Evolutionary conservation across 306 rosid genomes (phyloP).

Genomic region (Arachis stenosperma): DNA sequence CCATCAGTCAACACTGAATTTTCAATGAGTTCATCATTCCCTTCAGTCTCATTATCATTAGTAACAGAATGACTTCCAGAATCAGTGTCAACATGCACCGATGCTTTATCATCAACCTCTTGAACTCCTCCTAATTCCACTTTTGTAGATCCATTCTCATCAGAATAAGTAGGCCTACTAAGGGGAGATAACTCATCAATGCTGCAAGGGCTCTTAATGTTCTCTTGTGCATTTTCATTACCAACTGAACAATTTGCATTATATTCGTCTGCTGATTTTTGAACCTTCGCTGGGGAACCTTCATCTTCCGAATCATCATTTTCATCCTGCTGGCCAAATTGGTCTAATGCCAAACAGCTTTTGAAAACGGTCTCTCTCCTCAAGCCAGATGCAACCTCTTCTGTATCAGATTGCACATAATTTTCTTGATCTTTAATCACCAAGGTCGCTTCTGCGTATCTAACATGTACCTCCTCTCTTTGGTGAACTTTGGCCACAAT

Average conservation of each 20-base stretch:
- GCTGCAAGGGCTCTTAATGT: constrained; percentile 31
- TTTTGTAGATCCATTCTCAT: constrained; percentile 39
- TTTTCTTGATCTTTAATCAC: constrained; percentile 46
- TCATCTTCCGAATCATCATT: constrained; percentile 40
- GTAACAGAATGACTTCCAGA: constrained; percentile 40
- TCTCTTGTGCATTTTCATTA: constrained; percentile 43
- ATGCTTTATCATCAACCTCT: constrained; percentile 44
- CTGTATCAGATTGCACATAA: constrained; percentile 46
- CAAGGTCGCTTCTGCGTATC: constrained; percentile 44
- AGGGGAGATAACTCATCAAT: constrained; percentile 42
- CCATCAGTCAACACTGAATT: constrained; percentile 38
- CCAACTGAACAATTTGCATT: constrained; percentile 33
- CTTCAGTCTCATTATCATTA: constrained; percentile 37
- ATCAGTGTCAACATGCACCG: constrained; percentile 39
- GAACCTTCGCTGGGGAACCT: constrained; percentile 40
- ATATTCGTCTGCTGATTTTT: constrained; percentile 40
- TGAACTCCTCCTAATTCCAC: constrained; percentile 37
- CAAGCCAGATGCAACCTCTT: constrained; percentile 40
- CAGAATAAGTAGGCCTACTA: constrained; percentile 41
- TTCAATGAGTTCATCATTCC: constrained; percentile 37
- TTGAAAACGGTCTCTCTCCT: constrained; percentile 48
- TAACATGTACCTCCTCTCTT: constrained; percentile 47
- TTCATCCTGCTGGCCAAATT: constrained; percentile 43
- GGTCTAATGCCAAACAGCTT: constrained; percentile 71
- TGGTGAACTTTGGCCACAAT: constrained; percentile 49